These are phyloP conservation scores for Penicillium tannophilum DNA, from an alignment of 495 filamentous ascomycete genomes.

Conservation along the genomic window DNA sequence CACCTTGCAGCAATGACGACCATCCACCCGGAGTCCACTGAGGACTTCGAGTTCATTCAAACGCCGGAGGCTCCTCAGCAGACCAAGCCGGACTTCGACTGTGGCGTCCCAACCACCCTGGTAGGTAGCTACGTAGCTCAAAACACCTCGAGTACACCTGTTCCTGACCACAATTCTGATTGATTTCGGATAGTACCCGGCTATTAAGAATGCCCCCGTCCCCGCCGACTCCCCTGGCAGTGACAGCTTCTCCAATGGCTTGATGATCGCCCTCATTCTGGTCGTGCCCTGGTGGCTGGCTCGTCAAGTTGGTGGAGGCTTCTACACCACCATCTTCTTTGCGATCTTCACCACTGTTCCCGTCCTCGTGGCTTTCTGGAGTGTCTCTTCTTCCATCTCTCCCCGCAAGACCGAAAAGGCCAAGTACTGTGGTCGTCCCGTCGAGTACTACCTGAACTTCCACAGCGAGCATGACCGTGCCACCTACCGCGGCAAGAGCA, in stretches of 20 bases:
- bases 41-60: constrained; percentile 69
- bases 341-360: constrained; percentile 59
- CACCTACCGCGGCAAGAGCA: constrained; percentile 75
- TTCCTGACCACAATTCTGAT: constrained; percentile 10
- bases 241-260: constrained; percentile 59
- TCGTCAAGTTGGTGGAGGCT: constrained; percentile 55
- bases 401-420: constrained; percentile 63
- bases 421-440: constrained; percentile 68
- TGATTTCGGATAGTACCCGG: constrained; percentile 51
- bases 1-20: constrained; percentile 44
- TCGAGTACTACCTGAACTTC: constrained; percentile 86
- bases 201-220: constrained; percentile 66
- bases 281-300: constrained; percentile 56
- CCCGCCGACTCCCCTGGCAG: constrained; percentile 63
- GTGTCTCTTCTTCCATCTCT: constrained; percentile 56
- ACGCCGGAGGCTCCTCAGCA: constrained; percentile 58
- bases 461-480: constrained; percentile 70
- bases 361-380: constrained; percentile 61
- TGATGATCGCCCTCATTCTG: constrained; percentile 54
- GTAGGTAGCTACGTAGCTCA: constrained; percentile 20
- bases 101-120: constrained; percentile 33
- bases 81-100: constrained; percentile 37
- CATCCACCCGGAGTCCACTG: constrained; percentile 53
- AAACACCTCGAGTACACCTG: not conserved
- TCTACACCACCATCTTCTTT: constrained; percentile 61